A percentile compares a stretch with the other conserved stretches of the same genome.
Conservation (phyloP, 2,329 filamentous ascomycete genomes). For the Calonectria hawksworthii region DNA sequence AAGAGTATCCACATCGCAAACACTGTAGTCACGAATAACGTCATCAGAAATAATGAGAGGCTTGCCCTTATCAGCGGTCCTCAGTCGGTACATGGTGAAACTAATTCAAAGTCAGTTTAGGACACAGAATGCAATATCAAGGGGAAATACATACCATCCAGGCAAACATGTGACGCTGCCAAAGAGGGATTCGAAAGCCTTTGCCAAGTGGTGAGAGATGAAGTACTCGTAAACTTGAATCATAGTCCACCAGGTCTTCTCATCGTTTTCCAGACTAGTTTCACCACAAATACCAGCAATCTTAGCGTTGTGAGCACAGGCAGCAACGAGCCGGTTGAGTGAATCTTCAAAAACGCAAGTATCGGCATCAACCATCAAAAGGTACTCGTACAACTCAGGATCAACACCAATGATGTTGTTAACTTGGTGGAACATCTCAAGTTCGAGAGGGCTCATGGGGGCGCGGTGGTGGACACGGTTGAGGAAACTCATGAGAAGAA, state of each 20-base stretch:
- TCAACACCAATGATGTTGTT: constrained; percentile 99
- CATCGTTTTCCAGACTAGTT: constrained; percentile 95
- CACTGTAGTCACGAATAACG: constrained; percentile 88
- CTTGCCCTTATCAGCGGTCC: constrained; percentile 93
- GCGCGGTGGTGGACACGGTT: constrained; percentile 96
- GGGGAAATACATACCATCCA: constrained; percentile 82
- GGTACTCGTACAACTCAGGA: constrained; percentile 95
- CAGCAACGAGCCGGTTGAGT: constrained; percentile 90
- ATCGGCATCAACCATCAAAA: constrained; percentile 98
- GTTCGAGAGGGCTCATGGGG: constrained; percentile 94
- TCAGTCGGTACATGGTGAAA: constrained; percentile 98
- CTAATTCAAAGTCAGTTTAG: constrained; percentile 65
- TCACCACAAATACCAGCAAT: constrained; percentile 98
- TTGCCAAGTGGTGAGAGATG: constrained; percentile 96
- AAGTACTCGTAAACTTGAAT: constrained; percentile 99
- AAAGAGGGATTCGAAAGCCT: constrained; percentile 98
- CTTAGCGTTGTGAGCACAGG: constrained; percentile 93
- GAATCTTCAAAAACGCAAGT: constrained; percentile 94
- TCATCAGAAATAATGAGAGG: constrained; percentile 93
- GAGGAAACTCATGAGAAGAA: constrained; percentile 95
- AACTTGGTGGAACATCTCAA: constrained; percentile 99
- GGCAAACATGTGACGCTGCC: constrained; percentile 98
- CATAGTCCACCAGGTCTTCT: constrained; percentile 98
- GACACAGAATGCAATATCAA: not conserved
- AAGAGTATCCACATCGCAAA: constrained; percentile 91